Percentiles rank a stretch among this genome's conserved stretches.
These are phyloP conservation scores for Rhizopogon salebrosus DNA, from an alignment of 768 basidiomycete genomes.

Conservation along the genomic window DNA sequence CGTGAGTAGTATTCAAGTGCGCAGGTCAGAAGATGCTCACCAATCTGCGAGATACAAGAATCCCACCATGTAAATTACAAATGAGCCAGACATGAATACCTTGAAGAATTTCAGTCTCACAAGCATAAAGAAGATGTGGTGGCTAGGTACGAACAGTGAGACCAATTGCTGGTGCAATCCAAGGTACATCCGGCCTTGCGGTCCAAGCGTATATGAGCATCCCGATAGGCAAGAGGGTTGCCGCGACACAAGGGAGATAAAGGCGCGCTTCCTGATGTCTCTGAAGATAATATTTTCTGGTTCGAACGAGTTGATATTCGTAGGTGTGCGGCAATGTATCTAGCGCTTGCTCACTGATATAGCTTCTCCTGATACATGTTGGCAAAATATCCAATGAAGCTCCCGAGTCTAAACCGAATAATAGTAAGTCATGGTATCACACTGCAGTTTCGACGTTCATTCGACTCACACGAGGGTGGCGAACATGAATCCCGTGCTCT, in stretches of 20 bases:
- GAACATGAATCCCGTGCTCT: constrained; percentile 53
- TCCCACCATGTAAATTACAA: constrained; percentile 45
- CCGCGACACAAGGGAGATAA: constrained; percentile 47
- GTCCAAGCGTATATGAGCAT: constrained; percentile 71
- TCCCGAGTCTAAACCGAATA: constrained; percentile 42
- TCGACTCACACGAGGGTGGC: constrained; percentile 42
- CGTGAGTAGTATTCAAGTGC: background rate
- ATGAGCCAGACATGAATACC: constrained; percentile 43
- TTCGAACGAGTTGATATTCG: background rate
- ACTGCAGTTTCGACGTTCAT: too few species aligned
- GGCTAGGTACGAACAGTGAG: constrained; percentile 1
- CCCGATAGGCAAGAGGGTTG: constrained; percentile 42
- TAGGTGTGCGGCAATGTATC: background rate
- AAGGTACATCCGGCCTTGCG: constrained; percentile 45
- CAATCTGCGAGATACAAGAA: constrained; percentile 57
- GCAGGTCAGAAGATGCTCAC: constrained; percentile 21
- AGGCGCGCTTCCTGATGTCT: constrained; percentile 48
- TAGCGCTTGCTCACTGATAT: constrained; percentile 34
- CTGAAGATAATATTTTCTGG: constrained; percentile 14
- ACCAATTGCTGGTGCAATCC: constrained; percentile 37
- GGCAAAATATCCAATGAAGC: constrained; percentile 35
- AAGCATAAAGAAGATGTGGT: background rate
- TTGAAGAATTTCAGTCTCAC: constrained; percentile 6
- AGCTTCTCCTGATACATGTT: constrained; percentile 40
- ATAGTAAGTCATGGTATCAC: constrained; percentile 2